Percentiles rank a stretch among this genome's conserved stretches.
Conservation (phyloP, 352 stramenopile species). For the Globisporangium acanthophoron region DNA sequence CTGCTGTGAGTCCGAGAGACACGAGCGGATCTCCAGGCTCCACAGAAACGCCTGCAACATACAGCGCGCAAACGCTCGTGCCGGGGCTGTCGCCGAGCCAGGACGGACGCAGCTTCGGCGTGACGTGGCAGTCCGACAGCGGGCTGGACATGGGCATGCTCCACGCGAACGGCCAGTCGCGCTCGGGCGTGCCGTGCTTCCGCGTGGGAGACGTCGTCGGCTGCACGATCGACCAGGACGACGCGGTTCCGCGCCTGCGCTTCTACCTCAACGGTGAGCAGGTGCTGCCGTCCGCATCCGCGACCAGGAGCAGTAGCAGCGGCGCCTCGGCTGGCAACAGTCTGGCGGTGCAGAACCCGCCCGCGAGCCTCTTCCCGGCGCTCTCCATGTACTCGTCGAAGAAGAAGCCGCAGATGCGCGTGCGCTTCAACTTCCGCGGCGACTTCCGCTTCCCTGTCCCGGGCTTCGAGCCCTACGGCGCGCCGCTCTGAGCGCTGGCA, state of each 20-base stretch:
- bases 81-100: constrained; percentile 51
- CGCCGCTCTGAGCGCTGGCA: constrained; percentile 22
- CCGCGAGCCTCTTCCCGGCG: constrained; percentile 56
- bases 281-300: constrained; percentile 27
- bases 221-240: constrained; percentile 75
- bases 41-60: constrained; percentile 2
- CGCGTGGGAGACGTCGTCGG: constrained; percentile 58
- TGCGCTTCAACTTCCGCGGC: constrained; percentile 76
- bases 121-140: constrained; percentile 71
- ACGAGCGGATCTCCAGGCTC: no score
- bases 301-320: constrained; percentile 5
- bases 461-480: constrained; percentile 68
- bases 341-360: constrained; percentile 46
- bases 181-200: constrained; percentile 62
- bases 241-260: constrained; percentile 48
- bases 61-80: constrained; percentile 21
- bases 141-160: constrained; percentile 72
- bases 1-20: neutral
- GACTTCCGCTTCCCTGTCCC: constrained; percentile 61
- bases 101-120: constrained; percentile 55
- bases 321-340: constrained; percentile 12
- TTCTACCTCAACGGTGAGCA: constrained; percentile 78
- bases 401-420: constrained; percentile 61
- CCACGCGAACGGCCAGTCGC: constrained; percentile 61
- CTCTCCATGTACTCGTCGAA: constrained; percentile 77